Evolutionary conservation across 192 early-diverging fungal genomes (phyloP).

Genomic region (Diversispora eburnea): DNA sequence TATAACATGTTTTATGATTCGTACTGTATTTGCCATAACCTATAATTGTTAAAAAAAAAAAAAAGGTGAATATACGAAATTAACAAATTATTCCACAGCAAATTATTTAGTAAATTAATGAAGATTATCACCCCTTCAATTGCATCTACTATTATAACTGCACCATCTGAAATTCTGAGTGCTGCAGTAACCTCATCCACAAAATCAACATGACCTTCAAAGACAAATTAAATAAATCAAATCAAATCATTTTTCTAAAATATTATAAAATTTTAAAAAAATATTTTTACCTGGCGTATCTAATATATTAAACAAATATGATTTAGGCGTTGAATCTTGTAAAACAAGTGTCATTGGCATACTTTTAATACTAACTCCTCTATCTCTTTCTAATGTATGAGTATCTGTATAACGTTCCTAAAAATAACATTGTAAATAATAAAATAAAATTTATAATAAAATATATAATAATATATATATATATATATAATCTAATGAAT

Average conservation of each 20-base stretch:
- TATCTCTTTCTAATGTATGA: slow-evolving; percentile 83
- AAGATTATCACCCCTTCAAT: slow-evolving; percentile 74
- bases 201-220: slow-evolving; percentile 86
- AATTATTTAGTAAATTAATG: background rate
- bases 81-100: background rate
- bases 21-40: slow-evolving; percentile 91
- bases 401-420: slow-evolving; percentile 87
- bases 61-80: background rate
- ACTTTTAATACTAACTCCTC: slow-evolving; percentile 88
- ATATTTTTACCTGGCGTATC: slow-evolving; percentile 79
- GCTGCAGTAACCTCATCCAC: slow-evolving; percentile 89
- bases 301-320: slow-evolving; percentile 82
- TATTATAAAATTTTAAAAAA: background rate
- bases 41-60: slow-evolving; percentile 19
- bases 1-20: slow-evolving; percentile 77
- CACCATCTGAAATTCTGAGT: slow-evolving; percentile 84
- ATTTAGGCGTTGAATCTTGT: slow-evolving; percentile 83
- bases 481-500: background rate
- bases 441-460: slow-evolving; percentile 21
- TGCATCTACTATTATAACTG: slow-evolving; percentile 89
- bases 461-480: background rate
- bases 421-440: slow-evolving; percentile 38
- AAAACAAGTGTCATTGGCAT: slow-evolving; percentile 91
- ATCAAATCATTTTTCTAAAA: background rate
- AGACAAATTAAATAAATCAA: background rate